phyloP scores from a whole-genome alignment of 2,329 filamentous ascomycete species.

The Lachnellula cervina region DNA sequence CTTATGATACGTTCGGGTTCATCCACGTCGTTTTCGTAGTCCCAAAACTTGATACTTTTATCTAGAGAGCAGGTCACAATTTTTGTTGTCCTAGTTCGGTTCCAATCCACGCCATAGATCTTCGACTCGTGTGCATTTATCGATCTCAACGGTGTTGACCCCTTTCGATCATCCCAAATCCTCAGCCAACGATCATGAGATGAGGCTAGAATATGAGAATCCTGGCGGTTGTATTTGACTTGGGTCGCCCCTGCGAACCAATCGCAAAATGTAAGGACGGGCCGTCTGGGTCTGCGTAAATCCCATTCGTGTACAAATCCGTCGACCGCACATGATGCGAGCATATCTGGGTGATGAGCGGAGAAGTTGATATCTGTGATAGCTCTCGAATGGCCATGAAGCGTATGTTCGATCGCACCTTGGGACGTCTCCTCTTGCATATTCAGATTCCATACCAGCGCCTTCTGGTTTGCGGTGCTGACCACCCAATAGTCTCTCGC shows the following conservation, averaged over 20 bases:
- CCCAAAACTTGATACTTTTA: slow-evolving; percentile 91
- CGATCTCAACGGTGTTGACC: slow-evolving; percentile 71
- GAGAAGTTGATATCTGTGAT: slow-evolving; percentile 98
- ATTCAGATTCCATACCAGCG: slow-evolving; percentile 88
- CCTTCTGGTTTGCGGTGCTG: slow-evolving; percentile 91
- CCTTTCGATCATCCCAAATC: slow-evolving; percentile 84
- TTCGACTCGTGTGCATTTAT: slow-evolving; percentile 88
- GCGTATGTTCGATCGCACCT: slow-evolving; percentile 75
- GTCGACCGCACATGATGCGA: slow-evolving; percentile 88
- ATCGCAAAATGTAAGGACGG: slow-evolving; percentile 78
- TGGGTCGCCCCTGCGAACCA: slow-evolving; percentile 93
- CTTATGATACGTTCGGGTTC: slow-evolving; percentile 70
- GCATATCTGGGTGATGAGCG: slow-evolving; percentile 81
- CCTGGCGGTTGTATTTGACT: slow-evolving; percentile 89
- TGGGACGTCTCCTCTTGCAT: slow-evolving; percentile 61
- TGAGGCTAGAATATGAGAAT: slow-evolving; percentile 81
- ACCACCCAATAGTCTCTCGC: slow-evolving; percentile 88
- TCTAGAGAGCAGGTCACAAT: slow-evolving; percentile 87
- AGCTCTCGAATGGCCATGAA: slow-evolving; percentile 79
- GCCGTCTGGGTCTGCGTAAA: slow-evolving; percentile 66
- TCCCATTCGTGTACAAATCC: slow-evolving; percentile 94
- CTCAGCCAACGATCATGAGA: slow-evolving; percentile 83
- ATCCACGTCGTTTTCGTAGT: slow-evolving; percentile 61
- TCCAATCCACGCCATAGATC: slow-evolving; percentile 95
- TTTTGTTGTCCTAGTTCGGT: slow-evolving; percentile 65